These are phyloP conservation scores for Falciphora oryzae DNA, from an alignment of 2,329 filamentous ascomycete genomes.

Conservation along the genomic window DNA sequence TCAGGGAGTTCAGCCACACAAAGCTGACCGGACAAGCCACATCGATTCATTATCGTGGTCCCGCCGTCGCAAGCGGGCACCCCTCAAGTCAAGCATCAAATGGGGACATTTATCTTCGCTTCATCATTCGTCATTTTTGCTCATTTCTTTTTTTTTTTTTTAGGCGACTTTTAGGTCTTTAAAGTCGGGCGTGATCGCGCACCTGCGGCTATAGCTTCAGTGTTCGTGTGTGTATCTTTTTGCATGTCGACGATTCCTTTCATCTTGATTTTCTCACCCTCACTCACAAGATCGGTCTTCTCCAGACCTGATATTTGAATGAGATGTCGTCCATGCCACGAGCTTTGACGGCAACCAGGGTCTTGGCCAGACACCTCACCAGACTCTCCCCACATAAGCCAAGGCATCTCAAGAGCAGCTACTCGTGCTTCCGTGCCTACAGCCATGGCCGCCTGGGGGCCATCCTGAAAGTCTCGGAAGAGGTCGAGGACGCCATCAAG, in stretches of 20 bases:
- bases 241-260: background rate
- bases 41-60: background rate
- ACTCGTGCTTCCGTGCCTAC: background rate
- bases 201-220: background rate
- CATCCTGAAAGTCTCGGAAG: constrained; percentile 57
- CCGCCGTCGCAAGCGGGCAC: background rate
- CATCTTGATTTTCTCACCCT: background rate
- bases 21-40: background rate
- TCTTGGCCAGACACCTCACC: background rate
- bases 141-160: background rate
- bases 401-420: background rate
- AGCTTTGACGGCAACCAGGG: background rate
- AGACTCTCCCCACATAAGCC: background rate
- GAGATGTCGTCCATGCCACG: background rate
- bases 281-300: background rate
- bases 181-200: background rate
- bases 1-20: background rate
- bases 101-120: background rate
- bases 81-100: too few relatives aligned
- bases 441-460: constrained; percentile 1
- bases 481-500: constrained; percentile 71
- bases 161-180: background rate
- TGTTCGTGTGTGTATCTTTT: background rate
- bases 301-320: background rate
- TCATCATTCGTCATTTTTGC: background rate